Conservation (phyloP, 495 filamentous ascomycete species). For the Aspergillus carlsbadensis region DNA sequence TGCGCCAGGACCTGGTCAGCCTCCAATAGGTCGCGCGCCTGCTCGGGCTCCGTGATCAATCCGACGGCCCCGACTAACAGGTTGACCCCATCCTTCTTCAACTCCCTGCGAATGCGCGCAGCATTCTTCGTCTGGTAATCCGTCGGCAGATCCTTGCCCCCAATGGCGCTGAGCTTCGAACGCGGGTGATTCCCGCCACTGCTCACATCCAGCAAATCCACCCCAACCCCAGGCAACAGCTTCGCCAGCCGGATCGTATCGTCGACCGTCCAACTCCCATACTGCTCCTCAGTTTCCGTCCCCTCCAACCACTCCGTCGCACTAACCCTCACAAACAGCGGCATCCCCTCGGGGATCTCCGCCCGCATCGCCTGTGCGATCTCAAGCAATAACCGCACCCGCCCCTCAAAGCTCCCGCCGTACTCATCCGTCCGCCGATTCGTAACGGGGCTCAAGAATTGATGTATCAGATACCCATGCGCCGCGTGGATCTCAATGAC, state of each 20-base stretch:
- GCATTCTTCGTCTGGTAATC: not conserved
- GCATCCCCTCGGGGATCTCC: slow-evolving; percentile 58
- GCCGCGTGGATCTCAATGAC: slow-evolving; percentile 58
- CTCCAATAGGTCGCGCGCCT: not conserved
- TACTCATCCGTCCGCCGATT: slow-evolving; percentile 63
- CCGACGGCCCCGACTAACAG: not conserved
- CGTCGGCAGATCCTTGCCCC: not conserved
- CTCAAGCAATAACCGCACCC: slow-evolving; percentile 56
- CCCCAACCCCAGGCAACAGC: slow-evolving; percentile 48
- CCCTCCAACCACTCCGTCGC: slow-evolving; percentile 61
- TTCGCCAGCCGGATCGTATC: slow-evolving; percentile 55
- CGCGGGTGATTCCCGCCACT: slow-evolving; percentile 48
- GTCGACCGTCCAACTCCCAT: slow-evolving; percentile 52
- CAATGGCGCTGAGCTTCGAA: not conserved
- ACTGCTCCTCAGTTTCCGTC: slow-evolving; percentile 35
- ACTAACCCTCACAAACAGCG: slow-evolving; percentile 61
- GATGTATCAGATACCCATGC: slow-evolving; percentile 63
- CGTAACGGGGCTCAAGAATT: slow-evolving; percentile 60
- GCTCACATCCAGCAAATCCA: slow-evolving; percentile 66
- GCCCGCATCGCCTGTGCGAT: slow-evolving; percentile 49
- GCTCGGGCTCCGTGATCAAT: slow-evolving; percentile 1
- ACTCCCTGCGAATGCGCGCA: not conserved
- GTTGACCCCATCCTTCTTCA: not conserved
- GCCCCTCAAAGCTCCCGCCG: slow-evolving; percentile 62
- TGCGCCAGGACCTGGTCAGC: not conserved